Percentiles rank a stretch among this genome's conserved stretches.
phyloP scores from a whole-genome alignment of 179 eudicot genomes.

The Beta corolliflora region DNA sequence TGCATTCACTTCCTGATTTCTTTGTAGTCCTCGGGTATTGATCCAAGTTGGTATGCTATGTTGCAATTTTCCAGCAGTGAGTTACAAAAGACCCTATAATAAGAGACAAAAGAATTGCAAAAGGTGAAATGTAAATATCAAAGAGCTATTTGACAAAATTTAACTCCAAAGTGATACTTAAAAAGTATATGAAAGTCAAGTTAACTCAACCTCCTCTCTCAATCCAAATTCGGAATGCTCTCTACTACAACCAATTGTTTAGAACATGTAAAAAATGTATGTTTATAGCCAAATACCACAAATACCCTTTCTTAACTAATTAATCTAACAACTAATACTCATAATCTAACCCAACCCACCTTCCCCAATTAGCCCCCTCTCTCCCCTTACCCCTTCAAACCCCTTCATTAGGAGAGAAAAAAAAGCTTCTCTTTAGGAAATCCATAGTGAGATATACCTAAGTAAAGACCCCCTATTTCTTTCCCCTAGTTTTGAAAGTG shows the following conservation, averaged over 20 bases:
- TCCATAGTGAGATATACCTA: constrained; percentile 8
- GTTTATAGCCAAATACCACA: neutral
- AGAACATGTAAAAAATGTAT: neutral
- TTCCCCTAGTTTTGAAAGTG: constrained; percentile 19
- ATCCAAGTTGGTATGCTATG: neutral
- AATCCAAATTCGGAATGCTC: neutral
- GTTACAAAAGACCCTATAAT: neutral
- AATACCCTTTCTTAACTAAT: no score
- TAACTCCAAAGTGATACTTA: neutral
- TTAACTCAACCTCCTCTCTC: neutral
- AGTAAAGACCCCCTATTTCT: constrained; percentile 14
- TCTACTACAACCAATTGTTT: neutral
- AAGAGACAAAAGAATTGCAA: neutral
- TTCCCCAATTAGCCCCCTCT: no score
- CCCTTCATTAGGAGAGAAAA: constrained; percentile 1
- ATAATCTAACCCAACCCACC: no score
- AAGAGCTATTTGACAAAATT: neutral
- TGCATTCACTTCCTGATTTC: neutral
- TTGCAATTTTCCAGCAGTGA: neutral
- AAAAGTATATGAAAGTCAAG: neutral
- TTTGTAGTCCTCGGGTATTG: neutral
- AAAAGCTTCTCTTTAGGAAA: constrained; percentile 3
- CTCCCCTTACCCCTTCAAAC: neutral
- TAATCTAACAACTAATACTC: no score
- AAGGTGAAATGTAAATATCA: neutral